A percentile compares a stretch with the other conserved stretches of the same genome.
Evolutionary conservation across 2,329 filamentous ascomycete genomes (phyloP).

Genomic region (Knoxdaviesia capensis): DNA sequence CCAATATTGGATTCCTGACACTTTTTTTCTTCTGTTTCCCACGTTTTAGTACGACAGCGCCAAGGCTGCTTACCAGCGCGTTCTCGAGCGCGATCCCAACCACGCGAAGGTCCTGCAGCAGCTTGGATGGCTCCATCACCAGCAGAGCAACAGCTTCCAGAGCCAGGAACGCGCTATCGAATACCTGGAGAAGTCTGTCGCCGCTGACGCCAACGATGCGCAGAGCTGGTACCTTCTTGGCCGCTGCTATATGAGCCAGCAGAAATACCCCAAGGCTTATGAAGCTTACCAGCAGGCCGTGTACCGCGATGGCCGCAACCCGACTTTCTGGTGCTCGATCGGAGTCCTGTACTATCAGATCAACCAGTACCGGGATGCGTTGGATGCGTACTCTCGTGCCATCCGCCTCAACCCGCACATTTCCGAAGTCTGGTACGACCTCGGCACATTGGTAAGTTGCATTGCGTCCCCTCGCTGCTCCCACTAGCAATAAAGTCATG

Average conservation of each 20-base stretch:
- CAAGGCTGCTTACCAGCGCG: slow-evolving; percentile 78
- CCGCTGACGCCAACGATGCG: slow-evolving; percentile 79
- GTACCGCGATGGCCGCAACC: slow-evolving; percentile 91
- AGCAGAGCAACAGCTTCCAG: slow-evolving; percentile 76
- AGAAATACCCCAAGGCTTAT: slow-evolving; percentile 96
- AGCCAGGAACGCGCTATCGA: slow-evolving; percentile 95
- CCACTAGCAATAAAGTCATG: too few relatives aligned
- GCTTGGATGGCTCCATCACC: slow-evolving; percentile 92
- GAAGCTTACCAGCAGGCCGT: slow-evolving; percentile 98
- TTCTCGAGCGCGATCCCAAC: slow-evolving; percentile 83
- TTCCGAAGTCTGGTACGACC: slow-evolving; percentile 96
- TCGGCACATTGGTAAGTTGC: slow-evolving; percentile 71
- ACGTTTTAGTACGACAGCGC: slow-evolving; percentile 84
- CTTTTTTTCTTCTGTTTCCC: slow-evolving; percentile 10
- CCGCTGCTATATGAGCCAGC: slow-evolving; percentile 97
- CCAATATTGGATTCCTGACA: slow-evolving; percentile 9
- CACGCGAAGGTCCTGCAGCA: slow-evolving; percentile 97
- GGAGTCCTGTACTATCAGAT: slow-evolving; percentile 98
- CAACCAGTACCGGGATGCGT: slow-evolving; percentile 94
- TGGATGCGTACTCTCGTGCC: slow-evolving; percentile 92
- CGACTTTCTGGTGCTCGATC: slow-evolving; percentile 98
- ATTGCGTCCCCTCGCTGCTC: too few relatives aligned
- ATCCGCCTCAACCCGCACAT: slow-evolving; percentile 96
- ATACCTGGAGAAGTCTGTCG: slow-evolving; percentile 90
- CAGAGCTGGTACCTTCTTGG: slow-evolving; percentile 98